A percentile compares a stretch with the other conserved stretches of the same genome.
These are phyloP conservation scores for Isochrysis galbana DNA, from an alignment of 78 protist genomes.

Conservation along the genomic window DNA sequence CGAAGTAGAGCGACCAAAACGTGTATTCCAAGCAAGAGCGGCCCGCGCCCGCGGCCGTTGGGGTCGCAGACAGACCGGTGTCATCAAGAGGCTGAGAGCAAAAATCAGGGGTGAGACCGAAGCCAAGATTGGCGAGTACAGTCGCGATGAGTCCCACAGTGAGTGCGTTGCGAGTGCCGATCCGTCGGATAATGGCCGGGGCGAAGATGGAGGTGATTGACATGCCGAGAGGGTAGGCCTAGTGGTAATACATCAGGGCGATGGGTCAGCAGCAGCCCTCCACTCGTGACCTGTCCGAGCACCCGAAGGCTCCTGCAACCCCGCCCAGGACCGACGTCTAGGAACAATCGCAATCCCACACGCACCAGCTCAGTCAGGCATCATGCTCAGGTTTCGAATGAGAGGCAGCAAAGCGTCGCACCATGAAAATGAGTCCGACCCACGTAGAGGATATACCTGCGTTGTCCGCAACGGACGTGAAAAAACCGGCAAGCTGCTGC, in stretches of 20 bases:
- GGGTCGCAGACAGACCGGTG: too few species aligned
- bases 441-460: background rate
- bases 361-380: too few species aligned
- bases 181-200: background rate
- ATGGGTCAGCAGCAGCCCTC: too few species aligned
- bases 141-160: background rate
- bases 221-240: constrained; percentile 43
- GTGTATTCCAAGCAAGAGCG: background rate
- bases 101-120: constrained; percentile 25
- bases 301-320: too few species aligned
- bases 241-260: too few species aligned
- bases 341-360: too few species aligned
- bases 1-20: background rate
- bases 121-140: background rate
- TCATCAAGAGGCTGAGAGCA: background rate
- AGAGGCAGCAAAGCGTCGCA: too few species aligned
- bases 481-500: background rate
- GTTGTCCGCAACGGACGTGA: background rate
- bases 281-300: too few species aligned
- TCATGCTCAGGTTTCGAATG: too few species aligned
- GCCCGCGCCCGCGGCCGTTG: background rate
- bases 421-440: constrained; percentile 20
- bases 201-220: constrained; percentile 7
- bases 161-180: constrained; percentile 7
- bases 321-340: too few species aligned